A percentile compares a stretch with the other conserved stretches of the same genome.
Evolutionary conservation across 257 asterid genomes (phyloP).

Genomic region (Pogostemon cablin): DNA sequence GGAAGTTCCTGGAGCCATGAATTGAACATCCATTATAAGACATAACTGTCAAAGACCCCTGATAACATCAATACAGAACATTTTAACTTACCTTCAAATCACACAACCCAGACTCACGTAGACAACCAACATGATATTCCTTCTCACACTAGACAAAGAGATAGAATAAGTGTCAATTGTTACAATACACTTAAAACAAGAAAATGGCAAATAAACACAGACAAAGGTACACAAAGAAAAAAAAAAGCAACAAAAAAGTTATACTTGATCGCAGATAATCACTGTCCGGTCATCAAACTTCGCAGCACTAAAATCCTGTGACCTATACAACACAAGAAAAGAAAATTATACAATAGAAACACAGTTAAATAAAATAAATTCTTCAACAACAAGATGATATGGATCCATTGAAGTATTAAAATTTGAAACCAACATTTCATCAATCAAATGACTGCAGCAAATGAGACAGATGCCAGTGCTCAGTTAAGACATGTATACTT

Average conservation of each 20-base stretch:
- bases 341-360: constrained; percentile 22
- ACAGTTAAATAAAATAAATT: constrained; percentile 16
- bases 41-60: constrained; percentile 16
- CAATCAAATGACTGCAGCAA: constrained; percentile 4
- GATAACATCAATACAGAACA: constrained; percentile 17
- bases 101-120: constrained; percentile 75
- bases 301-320: constrained; percentile 92
- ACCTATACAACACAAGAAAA: constrained; percentile 49
- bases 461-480: background rate
- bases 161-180: constrained; percentile 20
- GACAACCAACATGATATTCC: constrained; percentile 99
- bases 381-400: constrained; percentile 8
- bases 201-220: background rate
- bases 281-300: constrained; percentile 91
- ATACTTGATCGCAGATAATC: constrained; percentile 93
- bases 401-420: background rate
- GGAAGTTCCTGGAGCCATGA: constrained; percentile 81
- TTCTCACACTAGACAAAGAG: constrained; percentile 76
- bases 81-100: constrained; percentile 75
- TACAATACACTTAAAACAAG: constrained; percentile 15
- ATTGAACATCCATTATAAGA: constrained; percentile 29
- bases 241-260: constrained; percentile 9
- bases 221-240: constrained; percentile 8
- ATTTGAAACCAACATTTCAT: constrained; percentile 6
- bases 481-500: background rate